These are phyloP conservation scores for Yamadazyma dendronema DNA, from an alignment of 1,139 yeast genomes.

Conservation along the genomic window DNA sequence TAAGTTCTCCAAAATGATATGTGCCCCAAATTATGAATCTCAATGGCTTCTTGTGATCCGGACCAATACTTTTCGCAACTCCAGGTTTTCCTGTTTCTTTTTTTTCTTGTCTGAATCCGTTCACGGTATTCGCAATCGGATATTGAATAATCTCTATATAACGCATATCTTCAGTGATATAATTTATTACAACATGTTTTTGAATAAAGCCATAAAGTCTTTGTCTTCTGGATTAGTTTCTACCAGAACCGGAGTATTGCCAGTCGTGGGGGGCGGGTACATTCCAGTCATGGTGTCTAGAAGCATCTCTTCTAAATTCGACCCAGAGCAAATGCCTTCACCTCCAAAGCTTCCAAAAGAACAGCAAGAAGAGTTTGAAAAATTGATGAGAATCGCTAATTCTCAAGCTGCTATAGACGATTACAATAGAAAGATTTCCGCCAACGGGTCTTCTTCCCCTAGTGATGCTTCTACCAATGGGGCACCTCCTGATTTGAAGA, in stretches of 20 bases:
- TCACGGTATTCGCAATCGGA: constrained; percentile 1
- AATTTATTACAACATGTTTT: no score
- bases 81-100: not conserved
- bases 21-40: no score
- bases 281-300: no score
- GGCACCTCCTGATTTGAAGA: constrained; percentile 32
- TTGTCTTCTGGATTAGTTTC: no score
- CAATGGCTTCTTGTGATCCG: not conserved
- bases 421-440: constrained; percentile 51
- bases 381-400: constrained; percentile 75
- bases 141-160: no score
- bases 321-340: constrained; percentile 48
- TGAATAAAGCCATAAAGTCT: no score
- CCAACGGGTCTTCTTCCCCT: constrained; percentile 31
- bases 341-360: constrained; percentile 86
- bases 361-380: constrained; percentile 91
- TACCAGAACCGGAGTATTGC: no score
- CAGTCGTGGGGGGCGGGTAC: no score
- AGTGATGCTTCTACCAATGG: constrained; percentile 4
- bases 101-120: constrained; percentile 1
- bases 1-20: no score
- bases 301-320: constrained; percentile 21
- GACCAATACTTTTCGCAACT: not conserved
- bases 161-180: not conserved
- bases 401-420: constrained; percentile 80